A percentile compares a stretch with the other conserved stretches of the same genome.
phyloP scores from a whole-genome alignment of 768 basidiomycete genomes.

The Lactarius deliciosus region DNA sequence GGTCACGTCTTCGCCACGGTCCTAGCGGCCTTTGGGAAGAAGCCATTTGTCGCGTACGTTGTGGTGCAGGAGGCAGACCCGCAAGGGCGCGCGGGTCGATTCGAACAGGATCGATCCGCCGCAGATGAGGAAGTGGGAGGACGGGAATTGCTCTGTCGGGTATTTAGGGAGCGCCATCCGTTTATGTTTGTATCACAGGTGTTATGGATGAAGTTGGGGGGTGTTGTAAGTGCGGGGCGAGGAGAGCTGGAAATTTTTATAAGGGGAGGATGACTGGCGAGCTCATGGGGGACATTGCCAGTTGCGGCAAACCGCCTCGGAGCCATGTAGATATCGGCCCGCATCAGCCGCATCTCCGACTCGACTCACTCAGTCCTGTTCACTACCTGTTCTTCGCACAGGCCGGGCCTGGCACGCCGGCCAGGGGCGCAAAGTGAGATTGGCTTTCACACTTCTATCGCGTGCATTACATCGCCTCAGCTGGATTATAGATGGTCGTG shows the following conservation, averaged over 20 bases:
- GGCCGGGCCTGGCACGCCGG: too few species aligned
- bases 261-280: not conserved
- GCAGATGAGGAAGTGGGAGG: slow-evolving; percentile 34
- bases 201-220: not conserved
- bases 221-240: not conserved
- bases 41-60: slow-evolving; percentile 38
- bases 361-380: too few species aligned
- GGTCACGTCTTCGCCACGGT: slow-evolving; percentile 49
- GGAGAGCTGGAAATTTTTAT: not conserved
- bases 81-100: slow-evolving; percentile 24
- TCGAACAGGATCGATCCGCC: slow-evolving; percentile 32
- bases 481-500: too few species aligned
- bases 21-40: slow-evolving; percentile 64
- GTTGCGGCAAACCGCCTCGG: too few species aligned
- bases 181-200: too few species aligned
- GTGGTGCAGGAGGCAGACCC: slow-evolving; percentile 38
- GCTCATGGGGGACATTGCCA: not conserved
- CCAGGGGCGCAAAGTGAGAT: too few species aligned
- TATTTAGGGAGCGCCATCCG: slow-evolving; percentile 11
- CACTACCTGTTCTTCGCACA: too few species aligned
- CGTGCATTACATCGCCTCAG: too few species aligned
- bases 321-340: not conserved
- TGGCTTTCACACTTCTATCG: too few species aligned
- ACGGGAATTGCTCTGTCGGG: slow-evolving; percentile 18
- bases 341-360: too few species aligned